Base-by-base conservation (phyloP, 768 basidiomycete genomes). In the Pholiota conissans region DNA sequence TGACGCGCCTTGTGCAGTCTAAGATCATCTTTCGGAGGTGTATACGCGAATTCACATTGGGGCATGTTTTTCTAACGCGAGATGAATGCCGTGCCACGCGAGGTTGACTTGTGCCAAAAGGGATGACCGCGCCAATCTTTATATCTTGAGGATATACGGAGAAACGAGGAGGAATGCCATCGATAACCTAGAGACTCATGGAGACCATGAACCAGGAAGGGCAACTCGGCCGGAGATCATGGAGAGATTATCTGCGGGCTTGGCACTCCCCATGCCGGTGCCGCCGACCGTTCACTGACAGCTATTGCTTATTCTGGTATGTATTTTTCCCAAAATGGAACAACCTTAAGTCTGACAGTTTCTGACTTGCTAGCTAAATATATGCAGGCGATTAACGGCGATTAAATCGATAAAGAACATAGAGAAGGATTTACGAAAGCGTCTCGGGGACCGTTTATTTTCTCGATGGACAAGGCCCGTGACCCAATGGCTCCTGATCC, bases 221-320 rank as follows among this genome's bases (percentile, higher is more conserved):
- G 29, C 27, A 14, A 20, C 20, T 50, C 29, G 20, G 49, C 29
- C 8, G 49, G n/a, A n/a, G n/a, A 34, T n/a, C 22, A 7, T 22
- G 48, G 30, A 30, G 48, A 49, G 14, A 49, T 49, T n/a, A 49
- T 49, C 48, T 29, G 24, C 14, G 49, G 29, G 18, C 49, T 50
- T 50, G 49, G 49, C 27, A 29, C 30, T 6, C 30, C n/a, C 13
- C 30, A 32, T 32, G 30, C 30, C 30, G 30, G 30, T 13, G 30
- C 30, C 30, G 30, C 6, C 30, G n/a, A 32, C 30, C 30, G 6
- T 13, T 32, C 6, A 32, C 6, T 6, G 30, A 32, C 30, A 32
- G 13, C 28, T n/a, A 50, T 26, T 29, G 30, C 49, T 35, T 50
- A 50, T 50, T 50, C 49, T 5, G 49, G 49, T 50, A 50, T 50